Evolutionary conservation across 495 filamentous ascomycete genomes (phyloP), one percentile per base, ranked within the genome.

Genomic region (Lasiosphaeriaceae sp.): DNA sequence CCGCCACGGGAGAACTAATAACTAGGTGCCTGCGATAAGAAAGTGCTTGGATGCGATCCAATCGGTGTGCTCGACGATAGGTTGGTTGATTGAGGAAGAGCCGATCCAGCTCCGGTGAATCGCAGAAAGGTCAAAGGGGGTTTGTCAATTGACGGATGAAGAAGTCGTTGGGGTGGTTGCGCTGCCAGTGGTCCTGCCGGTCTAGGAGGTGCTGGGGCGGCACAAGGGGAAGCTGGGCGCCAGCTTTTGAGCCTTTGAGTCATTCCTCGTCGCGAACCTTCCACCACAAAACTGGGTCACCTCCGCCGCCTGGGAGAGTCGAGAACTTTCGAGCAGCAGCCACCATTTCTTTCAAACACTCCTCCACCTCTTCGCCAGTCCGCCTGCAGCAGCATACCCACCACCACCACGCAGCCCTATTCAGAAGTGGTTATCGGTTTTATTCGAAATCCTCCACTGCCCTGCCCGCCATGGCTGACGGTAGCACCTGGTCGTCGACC

Each of bases 401-500:
- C 22, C 47, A 47, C 50, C 45, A 20, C 22, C 47, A 47, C 21
- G 22, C 41, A 11, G 51, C 53, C 20, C 37, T 41, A 44, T 46
- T 26, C 29, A 54, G 31, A 54, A 58, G 23, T 51, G 43, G 59
- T 24, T 58, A 47, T 61, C 68, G 57, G 29, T 59, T 58, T 45
- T 65, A 64, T 60, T 63, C 62, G 17, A 37, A 57, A 37, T 57
- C 56, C 50, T 59, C 54, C 16, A 16, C 56, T 19, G 52, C 61
- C 26, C 56, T 55, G 58, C 66, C 65, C 60, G 64, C 56, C 67
- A 78, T 78, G 75, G 67, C 63, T 53, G 67, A 71, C 59, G 39
- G 39, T 5, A 66, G 72, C 67, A 68, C 86, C 75, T 90, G 87
- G 87, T 78, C 78, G 53, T 85, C 84, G 51, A 68, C 71, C 55